A percentile compares a stretch with the other conserved stretches of the same genome.
phyloP scores from a whole-genome alignment of 176 grass and related monocot species.

The Triticum dicoccoides region DNA sequence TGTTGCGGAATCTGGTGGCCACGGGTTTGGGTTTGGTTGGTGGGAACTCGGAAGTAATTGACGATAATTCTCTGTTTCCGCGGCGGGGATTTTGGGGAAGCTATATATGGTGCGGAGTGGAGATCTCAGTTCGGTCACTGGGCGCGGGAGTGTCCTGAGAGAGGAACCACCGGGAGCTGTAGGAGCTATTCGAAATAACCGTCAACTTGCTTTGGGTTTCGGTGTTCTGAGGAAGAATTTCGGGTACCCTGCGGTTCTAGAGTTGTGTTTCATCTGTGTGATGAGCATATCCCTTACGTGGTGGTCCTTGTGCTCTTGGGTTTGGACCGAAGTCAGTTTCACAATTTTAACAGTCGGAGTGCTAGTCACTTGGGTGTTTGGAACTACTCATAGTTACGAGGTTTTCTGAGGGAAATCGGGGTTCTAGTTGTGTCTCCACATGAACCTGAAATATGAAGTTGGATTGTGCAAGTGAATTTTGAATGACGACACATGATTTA shows the following conservation, averaged over 20 bases:
- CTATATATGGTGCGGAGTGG: neutral
- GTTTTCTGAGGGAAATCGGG: neutral
- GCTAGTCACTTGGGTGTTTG: neutral
- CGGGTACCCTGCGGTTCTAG: neutral
- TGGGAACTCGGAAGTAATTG: neutral
- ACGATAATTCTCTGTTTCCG: neutral
- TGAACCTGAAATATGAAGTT: neutral
- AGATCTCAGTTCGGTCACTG: neutral
- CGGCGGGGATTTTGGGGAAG: neutral
- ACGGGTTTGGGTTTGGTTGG: neutral
- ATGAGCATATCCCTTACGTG: neutral
- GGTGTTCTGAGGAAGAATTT: neutral
- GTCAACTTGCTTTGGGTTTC: neutral
- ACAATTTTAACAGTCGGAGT: neutral
- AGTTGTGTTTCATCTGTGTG: neutral
- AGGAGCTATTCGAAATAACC: neutral
- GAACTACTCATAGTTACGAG: neutral
- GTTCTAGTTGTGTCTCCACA: neutral
- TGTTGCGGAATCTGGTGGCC: neutral
- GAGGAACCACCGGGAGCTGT: neutral
- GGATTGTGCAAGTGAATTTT: neutral
- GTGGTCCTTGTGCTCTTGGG: neutral
- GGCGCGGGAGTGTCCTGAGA: neutral
- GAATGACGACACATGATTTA: neutral
- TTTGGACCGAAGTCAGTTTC: neutral